phyloP scores from a whole-genome alignment of 202 grass and related monocot genomes.

The Setaria italica region DNA sequence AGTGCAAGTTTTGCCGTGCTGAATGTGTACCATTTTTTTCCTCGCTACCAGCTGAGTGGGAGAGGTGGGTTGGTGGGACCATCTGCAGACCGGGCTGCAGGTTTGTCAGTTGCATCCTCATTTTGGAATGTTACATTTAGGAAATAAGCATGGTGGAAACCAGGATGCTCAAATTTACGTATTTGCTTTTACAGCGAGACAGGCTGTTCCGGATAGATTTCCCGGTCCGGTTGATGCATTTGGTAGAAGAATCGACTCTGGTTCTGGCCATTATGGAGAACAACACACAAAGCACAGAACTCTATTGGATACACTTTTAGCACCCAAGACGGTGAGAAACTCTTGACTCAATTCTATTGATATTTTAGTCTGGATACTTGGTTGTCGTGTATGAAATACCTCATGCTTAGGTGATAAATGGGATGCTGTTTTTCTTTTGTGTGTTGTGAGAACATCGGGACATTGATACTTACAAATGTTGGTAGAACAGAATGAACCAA shows the following conservation, averaged over 20 bases:
- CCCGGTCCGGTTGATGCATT: slow-evolving; percentile 68
- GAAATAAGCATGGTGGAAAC: slow-evolving; percentile 41
- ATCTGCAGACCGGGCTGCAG: slow-evolving; percentile 72
- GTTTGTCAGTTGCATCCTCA: slow-evolving; percentile 35
- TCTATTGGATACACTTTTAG: slow-evolving; percentile 63
- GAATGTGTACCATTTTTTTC: slow-evolving; percentile 34
- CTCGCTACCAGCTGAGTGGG: slow-evolving; percentile 51
- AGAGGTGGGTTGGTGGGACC: slow-evolving; percentile 60
- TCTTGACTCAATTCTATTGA: slow-evolving; percentile 31
- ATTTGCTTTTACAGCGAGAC: slow-evolving; percentile 58
- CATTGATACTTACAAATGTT: slow-evolving; percentile 6
- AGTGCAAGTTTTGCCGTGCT: slow-evolving; percentile 35
- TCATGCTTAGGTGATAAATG: not conserved
- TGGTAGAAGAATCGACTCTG: slow-evolving; percentile 65
- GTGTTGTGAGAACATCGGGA: not conserved
- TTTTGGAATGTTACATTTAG: slow-evolving; percentile 27
- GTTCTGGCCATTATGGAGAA: slow-evolving; percentile 71
- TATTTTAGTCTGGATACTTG: slow-evolving; percentile 39
- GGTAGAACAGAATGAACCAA: not conserved
- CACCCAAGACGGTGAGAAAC: slow-evolving; percentile 60
- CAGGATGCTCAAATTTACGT: slow-evolving; percentile 16
- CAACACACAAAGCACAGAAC: slow-evolving; percentile 69
- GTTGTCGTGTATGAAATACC: not conserved
- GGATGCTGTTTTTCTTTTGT: not conserved
- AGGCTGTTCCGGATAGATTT: slow-evolving; percentile 74